Base-by-base conservation (phyloP, 768 basidiomycete genomes). In the Cubamyces lactineus region DNA sequence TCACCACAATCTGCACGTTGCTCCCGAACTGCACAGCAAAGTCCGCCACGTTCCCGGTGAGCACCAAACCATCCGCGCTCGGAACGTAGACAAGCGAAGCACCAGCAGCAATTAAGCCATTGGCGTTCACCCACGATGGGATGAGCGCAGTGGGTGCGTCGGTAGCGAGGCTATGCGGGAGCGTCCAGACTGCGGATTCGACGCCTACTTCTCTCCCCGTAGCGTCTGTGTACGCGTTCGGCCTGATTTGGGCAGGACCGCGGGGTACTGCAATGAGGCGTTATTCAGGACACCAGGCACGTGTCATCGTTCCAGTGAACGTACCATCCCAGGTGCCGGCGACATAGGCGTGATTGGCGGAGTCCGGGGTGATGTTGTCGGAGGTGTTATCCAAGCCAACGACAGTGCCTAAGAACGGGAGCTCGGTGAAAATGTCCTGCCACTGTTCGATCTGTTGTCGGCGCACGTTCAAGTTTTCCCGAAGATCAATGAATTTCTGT, bases 131-230 rank as follows among this genome's bases (percentile, higher is more conserved):
- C 70, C 70, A 71, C 17, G 43, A 30, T 34, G 66, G 57, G 5
- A 34, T 7, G 24, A 69, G 58, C 41, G 51, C 50, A 43, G n/a
- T 43, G 39, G 56, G 48, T 3, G 28, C 8, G 8, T 30, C 8
- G 28, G 8, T 8, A 30, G 28, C 28, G 8, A 30, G 28, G 28
- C 28, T 30, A 15, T 28, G 7, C 40, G 38, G 47, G 45, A 68
- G 53, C 39, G 43, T 49, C 70, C 70, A 71, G 45, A 71, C 58
- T 13, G 65, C 63, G 62, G 68, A 68, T 55, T 71, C 68, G 51
- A 47, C 54, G 26, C 41, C 38, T 40, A 56, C 67, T 23, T 48
- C 6, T 24, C 43, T 17, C 13, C 45, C 59, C 23, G 64, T 64
- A 2, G 67, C 58, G 17, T 54, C 65, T 16, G 59, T 61, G 66